Evolutionary conservation across 495 filamentous ascomycete genomes (phyloP).

Genomic region (Penicillium alfredii): DNA sequence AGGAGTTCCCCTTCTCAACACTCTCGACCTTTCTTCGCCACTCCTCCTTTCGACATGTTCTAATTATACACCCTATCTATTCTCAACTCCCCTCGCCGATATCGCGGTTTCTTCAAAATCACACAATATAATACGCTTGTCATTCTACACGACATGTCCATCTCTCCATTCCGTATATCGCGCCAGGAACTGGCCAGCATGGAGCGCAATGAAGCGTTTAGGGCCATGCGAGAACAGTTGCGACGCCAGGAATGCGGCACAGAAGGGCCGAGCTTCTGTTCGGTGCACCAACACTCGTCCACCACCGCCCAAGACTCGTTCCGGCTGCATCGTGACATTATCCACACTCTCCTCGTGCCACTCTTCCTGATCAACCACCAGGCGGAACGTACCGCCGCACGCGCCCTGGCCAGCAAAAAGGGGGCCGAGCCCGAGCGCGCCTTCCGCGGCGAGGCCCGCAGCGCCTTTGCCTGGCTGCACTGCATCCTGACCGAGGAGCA

Average conservation of each 20-base stretch:
- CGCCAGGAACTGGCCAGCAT: conserved; percentile 31
- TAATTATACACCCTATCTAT: no score
- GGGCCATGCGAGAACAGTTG: conserved; percentile 37
- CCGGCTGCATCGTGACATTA: conserved; percentile 56
- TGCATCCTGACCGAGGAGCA: conserved; percentile 53
- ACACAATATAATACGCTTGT: conserved; percentile 3
- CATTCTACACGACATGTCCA: conserved; percentile 23
- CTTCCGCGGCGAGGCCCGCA: conserved; percentile 51
- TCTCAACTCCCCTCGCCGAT: no score
- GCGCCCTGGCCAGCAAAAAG: conserved; percentile 38
- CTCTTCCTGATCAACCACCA: conserved; percentile 52
- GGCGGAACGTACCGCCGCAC: conserved; percentile 44
- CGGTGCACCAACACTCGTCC: conserved; percentile 38
- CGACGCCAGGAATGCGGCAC: conserved; percentile 37
- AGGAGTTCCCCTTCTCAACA: not conserved
- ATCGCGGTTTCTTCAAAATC: no score
- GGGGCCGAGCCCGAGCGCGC: conserved; percentile 53
- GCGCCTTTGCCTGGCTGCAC: conserved; percentile 56
- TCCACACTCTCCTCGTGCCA: conserved; percentile 53
- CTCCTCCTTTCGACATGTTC: conserved; percentile 1
- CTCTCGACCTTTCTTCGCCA: not conserved
- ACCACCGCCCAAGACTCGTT: conserved; percentile 39
- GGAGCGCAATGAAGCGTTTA: conserved; percentile 40
- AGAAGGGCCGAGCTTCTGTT: conserved; percentile 45
- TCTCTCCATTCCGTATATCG: conserved; percentile 45